Conservation (phyloP, 2,329 filamentous ascomycete genomes). For the Aspergillus alliaceus region DNA sequence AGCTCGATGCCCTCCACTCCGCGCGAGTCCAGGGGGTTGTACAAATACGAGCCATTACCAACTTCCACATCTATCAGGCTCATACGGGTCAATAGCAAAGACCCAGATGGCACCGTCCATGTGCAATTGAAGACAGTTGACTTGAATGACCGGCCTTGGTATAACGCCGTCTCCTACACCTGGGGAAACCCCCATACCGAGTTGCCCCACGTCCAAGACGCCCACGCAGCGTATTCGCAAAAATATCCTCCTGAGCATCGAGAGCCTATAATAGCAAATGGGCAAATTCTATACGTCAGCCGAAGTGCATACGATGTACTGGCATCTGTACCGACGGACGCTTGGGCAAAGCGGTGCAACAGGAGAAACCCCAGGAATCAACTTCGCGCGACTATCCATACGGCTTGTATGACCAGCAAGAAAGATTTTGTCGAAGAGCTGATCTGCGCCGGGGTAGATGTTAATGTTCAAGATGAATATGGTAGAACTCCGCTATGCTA, state of each 20-base stretch:
- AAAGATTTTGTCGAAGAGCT: neutral
- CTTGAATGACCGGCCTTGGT: neutral
- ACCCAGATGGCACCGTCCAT: neutral
- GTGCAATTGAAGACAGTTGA: neutral
- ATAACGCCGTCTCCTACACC: constrained; percentile 6
- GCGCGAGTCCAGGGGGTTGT: neutral
- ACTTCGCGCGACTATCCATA: constrained; percentile 1
- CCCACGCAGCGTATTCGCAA: neutral
- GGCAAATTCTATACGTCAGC: neutral
- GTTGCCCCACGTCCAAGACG: neutral
- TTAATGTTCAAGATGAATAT: neutral
- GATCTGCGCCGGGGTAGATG: neutral
- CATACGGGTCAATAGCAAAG: neutral
- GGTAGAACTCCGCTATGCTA: neutral
- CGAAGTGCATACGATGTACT: constrained; percentile 1
- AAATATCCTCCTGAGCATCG: neutral
- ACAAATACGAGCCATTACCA: neutral
- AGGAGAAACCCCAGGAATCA: neutral
- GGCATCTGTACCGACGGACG: neutral
- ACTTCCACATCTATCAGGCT: constrained; percentile 4
- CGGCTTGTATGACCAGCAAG: neutral
- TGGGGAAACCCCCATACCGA: constrained; percentile 7
- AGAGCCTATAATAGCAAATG: neutral
- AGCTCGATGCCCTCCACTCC: neutral
- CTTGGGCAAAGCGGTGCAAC: constrained; percentile 1